Percentiles rank a stretch among this genome's conserved stretches.
Conservation (phyloP, 148 eudicot species). For the Diospyros kaki region DNA sequence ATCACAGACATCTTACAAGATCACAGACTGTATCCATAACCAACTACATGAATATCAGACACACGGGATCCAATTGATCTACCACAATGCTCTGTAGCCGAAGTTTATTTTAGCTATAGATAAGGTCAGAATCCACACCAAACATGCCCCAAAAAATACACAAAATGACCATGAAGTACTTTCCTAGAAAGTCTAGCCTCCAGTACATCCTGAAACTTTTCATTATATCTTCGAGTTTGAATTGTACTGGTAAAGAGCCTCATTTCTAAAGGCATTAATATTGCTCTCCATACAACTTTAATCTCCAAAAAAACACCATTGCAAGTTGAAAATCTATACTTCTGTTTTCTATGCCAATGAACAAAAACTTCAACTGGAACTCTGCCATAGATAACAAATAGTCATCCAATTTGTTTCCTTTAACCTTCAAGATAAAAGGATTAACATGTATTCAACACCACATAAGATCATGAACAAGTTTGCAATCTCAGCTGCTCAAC, state of each 20-base stretch:
- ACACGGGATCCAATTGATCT: not conserved
- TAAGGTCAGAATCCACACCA: not conserved
- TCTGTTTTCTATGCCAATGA: not conserved
- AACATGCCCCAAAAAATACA: slow-evolving; percentile 6
- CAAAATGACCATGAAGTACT: slow-evolving; percentile 3
- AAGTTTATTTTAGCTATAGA: not conserved
- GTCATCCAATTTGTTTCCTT: not conserved
- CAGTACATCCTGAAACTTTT: not conserved
- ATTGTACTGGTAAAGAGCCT: not conserved
- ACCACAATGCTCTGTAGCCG: not conserved
- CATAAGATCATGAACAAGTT: slow-evolving; percentile 10
- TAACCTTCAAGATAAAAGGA: slow-evolving; percentile 7
- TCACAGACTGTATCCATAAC: slow-evolving; percentile 1
- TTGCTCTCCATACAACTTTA: not conserved
- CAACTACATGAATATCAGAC: not conserved
- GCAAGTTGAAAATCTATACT: not conserved
- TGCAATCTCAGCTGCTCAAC: slow-evolving; percentile 4
- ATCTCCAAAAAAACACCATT: slow-evolving; percentile 8
- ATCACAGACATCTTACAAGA: not conserved
- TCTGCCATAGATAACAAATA: slow-evolving; percentile 9
- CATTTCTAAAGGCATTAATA: not conserved
- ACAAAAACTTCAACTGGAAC: slow-evolving; percentile 13
- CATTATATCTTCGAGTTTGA: slow-evolving; percentile 4
- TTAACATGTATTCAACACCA: not conserved
- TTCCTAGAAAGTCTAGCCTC: not conserved